Evolutionary conservation across 2,329 filamentous ascomycete species (phyloP), one percentile per base, ranked within the genome.

Genomic region (Cladophialophora psammophila): DNA sequence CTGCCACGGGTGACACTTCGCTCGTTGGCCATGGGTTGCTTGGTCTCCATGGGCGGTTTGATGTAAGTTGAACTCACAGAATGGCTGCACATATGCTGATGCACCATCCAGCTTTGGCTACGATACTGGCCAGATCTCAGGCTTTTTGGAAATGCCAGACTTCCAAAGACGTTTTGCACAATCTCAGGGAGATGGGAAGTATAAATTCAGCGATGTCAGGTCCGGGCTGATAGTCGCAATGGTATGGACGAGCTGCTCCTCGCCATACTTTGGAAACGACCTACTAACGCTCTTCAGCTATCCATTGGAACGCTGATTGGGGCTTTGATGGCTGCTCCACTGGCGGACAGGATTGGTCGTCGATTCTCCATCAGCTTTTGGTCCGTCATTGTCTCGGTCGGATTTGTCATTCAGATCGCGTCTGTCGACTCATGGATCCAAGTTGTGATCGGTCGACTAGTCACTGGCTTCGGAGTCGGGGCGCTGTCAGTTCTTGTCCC

Each of bases 21-120:
- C 18, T 76, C 78, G 18, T 70, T 78, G 15, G 48, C 76, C 35
- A 79, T 82, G 79, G 79, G 76, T 18, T 69, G 80, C n/a, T 76
- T 81, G 7, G 77, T 81, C 26, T 81, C 80, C 1, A 81, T 81
- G 78, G 80, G 80, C 20, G 80, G 80, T 1, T 77, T 81, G 57
- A 75, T 79, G 67, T 71, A 56, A 48, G 65, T 60, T 38, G 40
- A 15, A 13, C 15, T 20, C 9, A 18, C 13, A 10, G 1, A 32
- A 18, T 20, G 38, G 13, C 50, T 31, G 20, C 53, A 35, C 40
- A 66, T 18, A 60, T 59, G 31, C 50, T 32, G n/a, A 31, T 56
- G 32, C 48, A 31, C 15, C 20, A 18, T 59, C 45, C 15, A 69
- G 59, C 3, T 80, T 79, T 55, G 78, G 79, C 7, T 80, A 80